These are phyloP conservation scores for Tetramitus jugosus DNA, from an alignment of 208 protist genomes.

Conservation along the genomic window DNA sequence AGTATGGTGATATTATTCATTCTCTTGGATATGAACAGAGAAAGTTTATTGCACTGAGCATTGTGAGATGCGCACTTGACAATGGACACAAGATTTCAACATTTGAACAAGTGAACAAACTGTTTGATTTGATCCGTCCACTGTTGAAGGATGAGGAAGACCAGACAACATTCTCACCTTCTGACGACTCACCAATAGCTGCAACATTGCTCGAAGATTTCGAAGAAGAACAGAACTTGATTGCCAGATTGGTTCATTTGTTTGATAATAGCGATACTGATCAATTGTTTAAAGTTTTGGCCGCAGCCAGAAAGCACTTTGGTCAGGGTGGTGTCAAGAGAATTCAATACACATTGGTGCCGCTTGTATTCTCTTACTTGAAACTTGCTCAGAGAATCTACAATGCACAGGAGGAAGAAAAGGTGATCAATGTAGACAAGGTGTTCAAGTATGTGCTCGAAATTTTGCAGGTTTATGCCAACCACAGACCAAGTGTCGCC, in stretches of 20 bases:
- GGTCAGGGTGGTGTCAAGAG: constrained; percentile 67
- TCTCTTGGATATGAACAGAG: too few relatives aligned
- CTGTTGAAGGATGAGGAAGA: too few relatives aligned
- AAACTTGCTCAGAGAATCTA: constrained; percentile 45
- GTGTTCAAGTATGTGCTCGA: constrained; percentile 29
- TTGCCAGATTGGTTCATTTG: constrained; percentile 36
- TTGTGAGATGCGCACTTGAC: too few relatives aligned
- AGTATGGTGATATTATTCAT: too few relatives aligned
- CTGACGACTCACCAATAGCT: too few relatives aligned
- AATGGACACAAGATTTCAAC: too few relatives aligned
- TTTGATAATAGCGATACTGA: constrained; percentile 61
- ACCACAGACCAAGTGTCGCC: constrained; percentile 43
- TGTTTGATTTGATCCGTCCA: too few relatives aligned
- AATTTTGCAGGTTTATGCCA: constrained; percentile 49
- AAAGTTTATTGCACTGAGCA: too few relatives aligned
- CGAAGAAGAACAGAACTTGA: too few relatives aligned
- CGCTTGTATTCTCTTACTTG: constrained; percentile 65
- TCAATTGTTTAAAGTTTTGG: constrained; percentile 73
- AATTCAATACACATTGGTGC: constrained; percentile 64
- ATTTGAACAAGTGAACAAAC: too few relatives aligned
- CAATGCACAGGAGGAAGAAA: constrained; percentile 1
- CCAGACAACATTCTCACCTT: too few relatives aligned
- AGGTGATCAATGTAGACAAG: constrained; percentile 23
- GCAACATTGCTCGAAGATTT: too few relatives aligned
- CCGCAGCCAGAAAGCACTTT: constrained; percentile 68